phyloP scores from a whole-genome alignment of 345 rosid genomes.

The Dipteronia dyeriana region DNA sequence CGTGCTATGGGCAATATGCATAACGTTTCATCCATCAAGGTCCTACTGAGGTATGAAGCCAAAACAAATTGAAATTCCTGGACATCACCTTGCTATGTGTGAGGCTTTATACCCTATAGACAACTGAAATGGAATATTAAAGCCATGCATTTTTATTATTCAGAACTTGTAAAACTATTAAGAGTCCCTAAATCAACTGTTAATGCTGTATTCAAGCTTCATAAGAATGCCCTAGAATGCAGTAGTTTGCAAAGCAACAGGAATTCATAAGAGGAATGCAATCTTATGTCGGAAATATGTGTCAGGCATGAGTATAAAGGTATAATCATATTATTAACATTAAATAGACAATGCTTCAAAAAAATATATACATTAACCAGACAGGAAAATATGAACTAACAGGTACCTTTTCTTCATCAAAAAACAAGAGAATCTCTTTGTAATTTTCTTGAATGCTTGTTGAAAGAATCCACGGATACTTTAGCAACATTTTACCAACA shows the following conservation, averaged over 20 bases:
- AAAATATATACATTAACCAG: no score
- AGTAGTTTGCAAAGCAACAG: not conserved
- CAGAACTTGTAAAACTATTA: not conserved
- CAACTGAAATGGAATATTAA: not conserved
- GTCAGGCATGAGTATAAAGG: not conserved
- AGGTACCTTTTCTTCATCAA: conserved; percentile 64
- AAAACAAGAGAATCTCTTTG: conserved; percentile 42
- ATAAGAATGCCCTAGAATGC: not conserved
- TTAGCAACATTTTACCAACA: conserved; percentile 60
- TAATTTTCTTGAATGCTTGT: conserved; percentile 63
- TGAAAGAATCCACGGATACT: conserved; percentile 89
- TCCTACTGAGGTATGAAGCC: not conserved
- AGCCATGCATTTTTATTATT: not conserved
- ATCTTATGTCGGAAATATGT: not conserved
- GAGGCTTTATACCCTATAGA: not conserved
- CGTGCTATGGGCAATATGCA: not conserved
- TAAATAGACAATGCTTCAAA: no score
- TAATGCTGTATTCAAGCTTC: not conserved
- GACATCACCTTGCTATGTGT: not conserved
- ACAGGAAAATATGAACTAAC: not conserved
- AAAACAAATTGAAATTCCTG: not conserved
- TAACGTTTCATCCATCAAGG: not conserved
- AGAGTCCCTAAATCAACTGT: not conserved
- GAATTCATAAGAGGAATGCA: no score
- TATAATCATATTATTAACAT: not conserved